A percentile compares a stretch with the other conserved stretches of the same genome.
phyloP scores from a whole-genome alignment of 352 stramenopile genomes.

The Blastocystis sp. region DNA sequence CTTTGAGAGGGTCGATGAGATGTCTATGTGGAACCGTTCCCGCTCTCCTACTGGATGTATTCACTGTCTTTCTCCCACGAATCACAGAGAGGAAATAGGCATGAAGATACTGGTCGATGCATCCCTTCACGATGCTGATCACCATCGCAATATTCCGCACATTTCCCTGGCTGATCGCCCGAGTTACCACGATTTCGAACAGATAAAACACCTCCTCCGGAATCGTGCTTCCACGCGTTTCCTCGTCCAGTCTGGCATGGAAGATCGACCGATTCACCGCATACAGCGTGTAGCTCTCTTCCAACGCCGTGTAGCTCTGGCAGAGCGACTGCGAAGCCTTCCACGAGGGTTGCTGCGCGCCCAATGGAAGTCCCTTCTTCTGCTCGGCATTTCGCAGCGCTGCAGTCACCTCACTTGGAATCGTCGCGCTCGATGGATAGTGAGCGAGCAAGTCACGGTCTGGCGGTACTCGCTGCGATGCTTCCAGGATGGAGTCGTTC shows the following conservation, averaged over 20 bases:
- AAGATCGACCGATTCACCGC: slow-evolving; percentile 42
- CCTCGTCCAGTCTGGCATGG: neutral
- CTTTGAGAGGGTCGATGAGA: neutral
- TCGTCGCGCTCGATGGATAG: neutral
- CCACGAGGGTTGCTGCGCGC: neutral
- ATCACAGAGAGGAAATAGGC: neutral
- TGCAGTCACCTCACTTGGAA: neutral
- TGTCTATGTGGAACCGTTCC: neutral
- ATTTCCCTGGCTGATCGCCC: slow-evolving; percentile 21
- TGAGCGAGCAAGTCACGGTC: neutral
- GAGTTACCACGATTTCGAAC: neutral
- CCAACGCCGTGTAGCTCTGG: neutral
- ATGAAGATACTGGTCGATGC: slow-evolving; percentile 42
- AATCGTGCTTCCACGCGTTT: neutral
- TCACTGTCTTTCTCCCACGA: neutral
- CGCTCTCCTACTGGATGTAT: neutral
- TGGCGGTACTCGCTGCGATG: neutral
- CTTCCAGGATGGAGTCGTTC: neutral
- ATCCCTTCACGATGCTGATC: slow-evolving; percentile 26
- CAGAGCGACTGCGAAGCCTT: neutral
- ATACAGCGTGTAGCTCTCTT: slow-evolving; percentile 29
- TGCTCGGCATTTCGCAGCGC: neutral
- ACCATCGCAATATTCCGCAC: slow-evolving; percentile 17
- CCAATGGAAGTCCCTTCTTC: neutral
- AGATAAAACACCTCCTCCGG: slow-evolving; percentile 40